phyloP scores from a whole-genome alignment of 805 yeast genomes.

The Hanseniaspora vineae region DNA sequence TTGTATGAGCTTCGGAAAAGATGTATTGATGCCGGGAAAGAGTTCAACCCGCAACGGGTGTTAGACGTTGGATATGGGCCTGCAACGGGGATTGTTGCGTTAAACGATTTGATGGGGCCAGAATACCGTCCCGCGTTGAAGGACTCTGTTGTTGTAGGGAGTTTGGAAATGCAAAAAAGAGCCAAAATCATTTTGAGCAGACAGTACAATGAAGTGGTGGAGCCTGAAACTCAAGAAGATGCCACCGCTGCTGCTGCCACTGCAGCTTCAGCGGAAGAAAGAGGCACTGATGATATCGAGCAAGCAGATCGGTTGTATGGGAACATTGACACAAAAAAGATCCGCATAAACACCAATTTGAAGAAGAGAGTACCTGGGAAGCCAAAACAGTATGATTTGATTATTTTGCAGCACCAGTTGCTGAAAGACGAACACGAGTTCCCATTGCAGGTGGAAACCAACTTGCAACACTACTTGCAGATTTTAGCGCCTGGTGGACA shows the following conservation, averaged over 20 bases:
- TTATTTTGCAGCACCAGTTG: constrained; percentile 72
- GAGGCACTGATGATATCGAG: constrained; percentile 12
- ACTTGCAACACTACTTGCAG: constrained; percentile 42
- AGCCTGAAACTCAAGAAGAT: constrained; percentile 5
- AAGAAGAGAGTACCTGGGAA: constrained; percentile 36
- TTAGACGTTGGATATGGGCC: constrained; percentile 86
- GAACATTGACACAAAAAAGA: constrained; percentile 41
- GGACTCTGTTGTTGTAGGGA: constrained; percentile 62
- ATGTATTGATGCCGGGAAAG: constrained; percentile 25
- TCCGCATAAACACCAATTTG: constrained; percentile 43
- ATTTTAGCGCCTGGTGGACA: constrained; percentile 69
- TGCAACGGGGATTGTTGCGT: constrained; percentile 78
- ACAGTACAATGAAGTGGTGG: constrained; percentile 40
- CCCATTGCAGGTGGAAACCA: constrained; percentile 63
- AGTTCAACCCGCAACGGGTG: constrained; percentile 51
- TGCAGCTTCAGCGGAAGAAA: constrained; percentile 1
- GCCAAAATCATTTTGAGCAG: constrained; percentile 68
- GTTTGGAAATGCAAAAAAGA: constrained; percentile 60
- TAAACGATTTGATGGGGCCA: constrained; percentile 69
- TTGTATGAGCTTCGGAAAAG: constrained; percentile 52
- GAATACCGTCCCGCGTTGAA: constrained; percentile 48
- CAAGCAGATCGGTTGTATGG: constrained; percentile 30
- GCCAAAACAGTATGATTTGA: constrained; percentile 55
- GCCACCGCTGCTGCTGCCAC: constrained; percentile 8
- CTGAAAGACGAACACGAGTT: constrained; percentile 45